Conservation (phyloP, 371 early-diverging fungal genomes). For the Zychaea mexicana region DNA sequence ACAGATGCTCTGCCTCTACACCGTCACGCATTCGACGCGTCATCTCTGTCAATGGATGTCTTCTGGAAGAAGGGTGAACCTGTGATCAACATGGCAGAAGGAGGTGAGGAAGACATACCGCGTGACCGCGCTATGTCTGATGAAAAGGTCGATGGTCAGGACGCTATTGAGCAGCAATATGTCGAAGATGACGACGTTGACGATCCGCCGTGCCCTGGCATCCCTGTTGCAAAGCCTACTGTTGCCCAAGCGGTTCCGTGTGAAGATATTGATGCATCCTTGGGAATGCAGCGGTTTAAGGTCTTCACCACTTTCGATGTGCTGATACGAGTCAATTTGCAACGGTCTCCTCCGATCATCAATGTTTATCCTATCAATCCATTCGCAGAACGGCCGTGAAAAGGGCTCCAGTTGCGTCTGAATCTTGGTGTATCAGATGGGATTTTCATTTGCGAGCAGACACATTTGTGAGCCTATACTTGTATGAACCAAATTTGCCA, state of each 20-base stretch:
- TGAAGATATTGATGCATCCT: constrained; percentile 14
- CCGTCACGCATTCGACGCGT: constrained; percentile 41
- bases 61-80: constrained; percentile 52
- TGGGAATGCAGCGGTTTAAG: constrained; percentile 32
- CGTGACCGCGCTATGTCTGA: constrained; percentile 7
- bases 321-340: constrained; percentile 33
- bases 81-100: constrained; percentile 8
- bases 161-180: neutral
- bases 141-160: neutral
- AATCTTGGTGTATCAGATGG: too few species aligned
- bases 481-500: too few species aligned
- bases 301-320: constrained; percentile 33
- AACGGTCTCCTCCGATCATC: constrained; percentile 39
- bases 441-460: too few species aligned
- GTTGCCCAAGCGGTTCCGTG: neutral
- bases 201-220: constrained; percentile 1
- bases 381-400: constrained; percentile 11
- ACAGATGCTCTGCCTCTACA: constrained; percentile 63
- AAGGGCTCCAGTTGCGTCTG: too few species aligned
- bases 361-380: constrained; percentile 45
- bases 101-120: constrained; percentile 13
- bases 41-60: constrained; percentile 29
- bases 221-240: neutral
- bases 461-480: too few species aligned
- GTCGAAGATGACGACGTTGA: constrained; percentile 6